Percentiles rank a stretch among this genome's conserved stretches.
Evolutionary conservation across 257 asterid species (phyloP).

Genomic region (Schizonepeta tenuifolia): DNA sequence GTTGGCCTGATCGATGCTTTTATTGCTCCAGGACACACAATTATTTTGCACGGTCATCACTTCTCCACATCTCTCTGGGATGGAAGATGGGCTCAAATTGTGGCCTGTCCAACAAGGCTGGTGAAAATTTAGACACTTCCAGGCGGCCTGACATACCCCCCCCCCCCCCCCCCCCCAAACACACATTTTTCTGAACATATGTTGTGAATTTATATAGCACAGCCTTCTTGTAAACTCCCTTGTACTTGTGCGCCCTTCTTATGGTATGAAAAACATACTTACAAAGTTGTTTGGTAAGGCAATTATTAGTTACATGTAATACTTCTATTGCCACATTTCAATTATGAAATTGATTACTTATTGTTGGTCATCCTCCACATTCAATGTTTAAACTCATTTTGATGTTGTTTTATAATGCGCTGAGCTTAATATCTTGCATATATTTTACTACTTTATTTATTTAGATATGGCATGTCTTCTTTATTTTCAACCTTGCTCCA

Average conservation of each 20-base stretch:
- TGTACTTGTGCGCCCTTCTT: neutral
- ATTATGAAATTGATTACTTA: neutral
- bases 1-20: no score
- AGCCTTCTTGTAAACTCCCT: neutral
- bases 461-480: conserved; percentile 7
- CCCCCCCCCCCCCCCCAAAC: no score
- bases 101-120: no score
- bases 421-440: conserved; percentile 12
- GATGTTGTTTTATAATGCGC: conserved; percentile 15
- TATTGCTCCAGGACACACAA: no score
- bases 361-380: conserved; percentile 5
- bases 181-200: no score
- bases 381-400: conserved; percentile 16
- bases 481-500: conserved; percentile 19
- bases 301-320: neutral
- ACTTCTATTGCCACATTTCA: neutral
- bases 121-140: no score
- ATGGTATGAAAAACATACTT: neutral
- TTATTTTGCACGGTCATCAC: no score
- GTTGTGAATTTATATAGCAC: neutral
- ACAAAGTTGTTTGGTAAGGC: neutral
- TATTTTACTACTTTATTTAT: neutral
- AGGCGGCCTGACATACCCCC: no score
- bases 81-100: no score
- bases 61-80: no score